Base-by-base conservation (phyloP, 306 rosid species). In the Acacia crassicarpa region DNA sequence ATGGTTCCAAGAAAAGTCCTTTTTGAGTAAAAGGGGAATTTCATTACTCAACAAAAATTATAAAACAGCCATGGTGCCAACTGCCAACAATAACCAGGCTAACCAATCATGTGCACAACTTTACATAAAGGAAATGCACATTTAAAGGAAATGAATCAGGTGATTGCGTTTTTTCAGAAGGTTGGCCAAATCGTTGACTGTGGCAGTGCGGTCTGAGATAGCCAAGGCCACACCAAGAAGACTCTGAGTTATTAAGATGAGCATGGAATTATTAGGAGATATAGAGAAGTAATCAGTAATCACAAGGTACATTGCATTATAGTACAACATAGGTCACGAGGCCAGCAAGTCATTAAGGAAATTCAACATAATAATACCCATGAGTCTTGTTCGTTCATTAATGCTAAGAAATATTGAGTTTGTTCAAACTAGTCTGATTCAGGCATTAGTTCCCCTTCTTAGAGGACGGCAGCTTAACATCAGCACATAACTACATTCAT, bases 371-470 rank as follows among this genome's bases (percentile, higher is more conserved):
- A 23, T 75, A 67, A 19, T 38, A 38, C 43, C 68, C 43, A 43
- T 20, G 8, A 54, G 51, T 67, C 12, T 30, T 63, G 10, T 32
- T 63, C 10, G 4, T 5, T 43, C 32, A 15, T 41, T n/a, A 40
- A 17, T 10, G 8, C 17, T 40, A 40, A 0, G 0, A 20, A 68
- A 68, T 10, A 27, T 9, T 6, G 6, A 41, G 1, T 67, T 67
- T 71, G 33, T 67, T 46, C 46, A 82, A 27, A 63, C 25, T 44
- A 58, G 19, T 80, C 62, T 4, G 49, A 80, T 58, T 80, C 46
- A 23, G 74, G 11, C 25, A 38, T 67, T 67, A 22, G 23, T 30
- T 38, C 20, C 35, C 45, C 62, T 43, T 61, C 58, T 27, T 19
- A 72, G 25, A 49, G 56, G 27, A 51, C 41, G 53, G 30, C 15